Evolutionary conservation across 352 stramenopile species (phyloP), one percentile per base, ranked within the genome.

Genomic region (Phytophthora vignae): DNA sequence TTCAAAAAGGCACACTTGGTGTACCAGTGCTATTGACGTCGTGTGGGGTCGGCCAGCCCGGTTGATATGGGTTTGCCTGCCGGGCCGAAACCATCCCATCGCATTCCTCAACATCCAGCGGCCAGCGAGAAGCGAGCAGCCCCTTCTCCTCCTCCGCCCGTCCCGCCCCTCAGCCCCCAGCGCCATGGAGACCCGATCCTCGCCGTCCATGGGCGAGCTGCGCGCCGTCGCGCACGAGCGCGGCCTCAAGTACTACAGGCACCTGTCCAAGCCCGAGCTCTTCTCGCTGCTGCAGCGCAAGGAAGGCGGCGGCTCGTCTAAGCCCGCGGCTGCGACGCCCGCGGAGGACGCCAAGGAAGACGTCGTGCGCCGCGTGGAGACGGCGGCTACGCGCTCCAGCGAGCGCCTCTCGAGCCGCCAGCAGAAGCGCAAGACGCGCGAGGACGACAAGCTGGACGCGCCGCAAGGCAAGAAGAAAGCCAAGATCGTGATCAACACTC

Each of bases 171-270:
- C 61, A 40, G 7, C 61, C n/a, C 40, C 11, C 21, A 14, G 14
- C 21, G 21, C 57, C 42, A 92, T 96, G 88, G 88, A 96, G 79
- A 96, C 88, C 8, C 83, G 88, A 50, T 96, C 84, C 4, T 96
- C 85, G 68, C 87, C 87, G 38, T 94, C 88, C 31, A 94, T 96
- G 87, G 61, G 76, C 48, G 82, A 96, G 75, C 79, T 96, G 63
- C 88, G 79, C 67, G 76, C 66, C 15, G 57, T 94, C 60, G 88
- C 88, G 25, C 79, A 82, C 69, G 84, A 92, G 58, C 87, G 88
- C 60, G 88, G 88, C 1, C 80, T 96, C 63, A 94, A 96, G 78
- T 92, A 94, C 76, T 96, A 91, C 75, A 64, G 83, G 66, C 88
- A 94, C 62, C 64, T 96, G 46, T 93, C 85, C 48, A 96, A 96